Evolutionary conservation across 2,329 filamentous ascomycete genomes (phyloP).

Genomic region (Neurospora sp.): DNA sequence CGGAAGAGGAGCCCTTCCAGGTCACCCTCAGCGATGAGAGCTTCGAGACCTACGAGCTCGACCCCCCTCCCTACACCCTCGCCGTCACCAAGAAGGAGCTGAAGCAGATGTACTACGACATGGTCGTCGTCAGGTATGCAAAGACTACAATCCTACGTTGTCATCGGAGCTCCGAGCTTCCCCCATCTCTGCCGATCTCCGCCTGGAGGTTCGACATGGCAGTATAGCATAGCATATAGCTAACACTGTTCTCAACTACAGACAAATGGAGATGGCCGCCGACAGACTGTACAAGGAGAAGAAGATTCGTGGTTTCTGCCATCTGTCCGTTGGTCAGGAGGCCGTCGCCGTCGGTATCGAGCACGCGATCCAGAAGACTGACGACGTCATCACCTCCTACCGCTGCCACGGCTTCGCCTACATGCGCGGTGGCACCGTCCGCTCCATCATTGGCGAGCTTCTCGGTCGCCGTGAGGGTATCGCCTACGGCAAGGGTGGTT

Average conservation of each 20-base stretch:
- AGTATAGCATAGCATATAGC: not conserved
- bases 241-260: constrained; percentile 27
- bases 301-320: constrained; percentile 99
- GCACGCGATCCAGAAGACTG: constrained; percentile 81
- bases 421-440: constrained; percentile 87
- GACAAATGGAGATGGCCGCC: constrained; percentile 99
- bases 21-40: constrained; percentile 93
- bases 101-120: constrained; percentile 98
- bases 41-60: constrained; percentile 98
- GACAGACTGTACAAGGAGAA: constrained; percentile 99
- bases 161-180: not conserved
- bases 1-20: constrained; percentile 88
- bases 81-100: constrained; percentile 94
- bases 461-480: constrained; percentile 93
- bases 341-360: constrained; percentile 96
- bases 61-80: constrained; percentile 87
- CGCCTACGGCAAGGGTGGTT: constrained; percentile 96
- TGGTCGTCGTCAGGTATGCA: constrained; percentile 83
- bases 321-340: constrained; percentile 95
- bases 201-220: not conserved
- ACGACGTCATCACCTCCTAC: constrained; percentile 96
- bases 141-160: not conserved
- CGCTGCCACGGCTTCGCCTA: constrained; percentile 97
- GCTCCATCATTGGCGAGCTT: constrained; percentile 91
- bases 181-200: not conserved